A percentile compares a stretch with the other conserved stretches of the same genome.
These are phyloP conservation scores for Cucurbita ficifolia DNA, from an alignment of 306 rosid species.

Conservation along the genomic window DNA sequence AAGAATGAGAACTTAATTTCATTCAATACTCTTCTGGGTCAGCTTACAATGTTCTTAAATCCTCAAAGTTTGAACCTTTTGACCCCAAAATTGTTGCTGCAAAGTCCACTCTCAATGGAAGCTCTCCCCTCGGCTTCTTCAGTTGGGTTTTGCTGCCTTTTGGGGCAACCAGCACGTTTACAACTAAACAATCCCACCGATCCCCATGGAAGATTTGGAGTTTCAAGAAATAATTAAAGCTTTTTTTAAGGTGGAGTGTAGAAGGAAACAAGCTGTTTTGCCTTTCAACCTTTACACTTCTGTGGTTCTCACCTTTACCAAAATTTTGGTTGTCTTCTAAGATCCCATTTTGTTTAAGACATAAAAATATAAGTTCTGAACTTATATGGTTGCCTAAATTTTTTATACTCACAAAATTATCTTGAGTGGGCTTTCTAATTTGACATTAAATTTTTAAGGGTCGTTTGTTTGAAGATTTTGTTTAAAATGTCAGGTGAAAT, in stretches of 20 bases:
- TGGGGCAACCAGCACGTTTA: slow-evolving; percentile 10
- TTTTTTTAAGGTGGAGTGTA: slow-evolving; percentile 2
- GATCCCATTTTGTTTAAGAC: background rate
- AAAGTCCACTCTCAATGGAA: slow-evolving; percentile 2
- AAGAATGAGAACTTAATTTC: background rate
- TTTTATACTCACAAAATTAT: background rate
- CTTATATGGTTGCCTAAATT: background rate
- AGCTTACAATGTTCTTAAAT: background rate
- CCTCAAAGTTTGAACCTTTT: background rate
- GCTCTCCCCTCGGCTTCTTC: background rate
- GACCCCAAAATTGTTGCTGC: slow-evolving; percentile 1
- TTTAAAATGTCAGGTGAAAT: too few relatives aligned
- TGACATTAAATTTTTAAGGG: background rate
- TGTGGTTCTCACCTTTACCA: background rate
- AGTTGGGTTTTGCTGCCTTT: slow-evolving; percentile 1
- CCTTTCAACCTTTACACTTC: background rate
- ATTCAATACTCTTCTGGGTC: background rate
- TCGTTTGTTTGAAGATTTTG: too few relatives aligned
- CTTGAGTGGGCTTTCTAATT: background rate
- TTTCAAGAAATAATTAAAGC: background rate
- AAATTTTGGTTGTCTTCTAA: background rate
- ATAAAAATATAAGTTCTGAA: background rate
- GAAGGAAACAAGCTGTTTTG: background rate
- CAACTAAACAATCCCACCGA: background rate
- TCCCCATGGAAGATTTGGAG: background rate